Evolutionary conservation across 805 yeast species (phyloP), one percentile per base, ranked within the genome.

Genomic region (Metschnikowia koreensis): DNA sequence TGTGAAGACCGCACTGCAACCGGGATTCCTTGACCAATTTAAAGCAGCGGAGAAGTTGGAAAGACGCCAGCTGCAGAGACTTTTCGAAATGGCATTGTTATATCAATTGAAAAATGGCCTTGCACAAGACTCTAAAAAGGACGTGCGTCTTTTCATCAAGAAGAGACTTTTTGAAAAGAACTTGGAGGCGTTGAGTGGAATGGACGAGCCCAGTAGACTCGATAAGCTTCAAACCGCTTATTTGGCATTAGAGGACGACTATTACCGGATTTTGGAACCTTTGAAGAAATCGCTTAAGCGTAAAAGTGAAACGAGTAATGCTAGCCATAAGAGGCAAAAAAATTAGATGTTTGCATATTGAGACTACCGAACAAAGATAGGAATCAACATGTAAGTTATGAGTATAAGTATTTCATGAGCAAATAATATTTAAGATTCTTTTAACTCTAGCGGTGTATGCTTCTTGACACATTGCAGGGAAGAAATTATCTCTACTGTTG

Each of bases 211-310:
- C 0, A 82, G 83, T n/a, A 75, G 81, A 54, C 77, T 77, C 54
- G 89, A 86, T 60, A 88, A 88, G 60, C 73, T 90, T 38, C 89
- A 88, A 47, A 82, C 84, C 10, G 93, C 97, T 0, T 89, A 83
- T 59, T 79, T 79, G 55, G 70, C 84, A 33, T 71, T 92, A 47
- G 83, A 81, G 50, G 85, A 81, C 44, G 97, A 89, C 59, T 93
- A 91, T 65, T 65, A 68, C 48, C 70, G 92, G 42, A 81, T 89
- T 16, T 62, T 83, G 56, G 66, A 59, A n/a, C 67, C 67, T 6
- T 45, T 68, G 38, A 52, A 60, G 42, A 53, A 66, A 15, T 33
- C 48, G 6, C 31, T 41, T 17, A 66, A 67, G 58, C 56, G 70
- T 29, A 31, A 42, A 38, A 47, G 46, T 8, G 28, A 38, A 15